phyloP scores from a whole-genome alignment of 805 yeast species.

The Ogataea ramenticola region DNA sequence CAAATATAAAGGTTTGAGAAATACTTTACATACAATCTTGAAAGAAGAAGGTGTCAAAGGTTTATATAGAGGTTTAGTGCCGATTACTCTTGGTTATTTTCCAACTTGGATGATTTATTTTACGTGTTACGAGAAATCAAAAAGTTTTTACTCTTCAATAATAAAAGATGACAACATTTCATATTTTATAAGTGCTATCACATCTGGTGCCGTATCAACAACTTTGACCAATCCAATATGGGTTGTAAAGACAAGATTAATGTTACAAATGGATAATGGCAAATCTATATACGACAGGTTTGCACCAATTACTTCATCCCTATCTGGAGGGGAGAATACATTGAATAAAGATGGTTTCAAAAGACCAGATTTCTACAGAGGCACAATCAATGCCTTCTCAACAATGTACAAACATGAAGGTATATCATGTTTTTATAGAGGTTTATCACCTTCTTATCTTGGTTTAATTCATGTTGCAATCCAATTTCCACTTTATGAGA shows the following conservation, averaged over 20 bases:
- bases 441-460: slow-evolving; percentile 81
- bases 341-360: slow-evolving; percentile 9
- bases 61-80: slow-evolving; percentile 82
- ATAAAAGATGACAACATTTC: slow-evolving; percentile 18
- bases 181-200: slow-evolving; percentile 59
- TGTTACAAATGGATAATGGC: slow-evolving; percentile 66
- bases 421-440: slow-evolving; percentile 72
- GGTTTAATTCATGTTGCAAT: slow-evolving; percentile 93
- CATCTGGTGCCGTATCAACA: slow-evolving; percentile 86
- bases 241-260: slow-evolving; percentile 93
- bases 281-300: slow-evolving; percentile 30
- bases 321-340: slow-evolving; percentile 9
- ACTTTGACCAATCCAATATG: slow-evolving; percentile 89
- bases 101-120: slow-evolving; percentile 98
- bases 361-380: slow-evolving; percentile 42
- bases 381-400: slow-evolving; percentile 77
- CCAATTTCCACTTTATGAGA: slow-evolving; percentile 91
- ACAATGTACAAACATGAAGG: slow-evolving; percentile 82
- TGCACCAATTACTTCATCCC: slow-evolving; percentile 5
- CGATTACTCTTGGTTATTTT: slow-evolving; percentile 88
- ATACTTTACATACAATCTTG: slow-evolving; percentile 59
- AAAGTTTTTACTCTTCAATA: slow-evolving; percentile 27
- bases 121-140: slow-evolving; percentile 78
- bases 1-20: slow-evolving; percentile 52
- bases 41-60: slow-evolving; percentile 79